Base-by-base conservation (phyloP, 768 basidiomycete species). In the Lactifluus subvellereus region DNA sequence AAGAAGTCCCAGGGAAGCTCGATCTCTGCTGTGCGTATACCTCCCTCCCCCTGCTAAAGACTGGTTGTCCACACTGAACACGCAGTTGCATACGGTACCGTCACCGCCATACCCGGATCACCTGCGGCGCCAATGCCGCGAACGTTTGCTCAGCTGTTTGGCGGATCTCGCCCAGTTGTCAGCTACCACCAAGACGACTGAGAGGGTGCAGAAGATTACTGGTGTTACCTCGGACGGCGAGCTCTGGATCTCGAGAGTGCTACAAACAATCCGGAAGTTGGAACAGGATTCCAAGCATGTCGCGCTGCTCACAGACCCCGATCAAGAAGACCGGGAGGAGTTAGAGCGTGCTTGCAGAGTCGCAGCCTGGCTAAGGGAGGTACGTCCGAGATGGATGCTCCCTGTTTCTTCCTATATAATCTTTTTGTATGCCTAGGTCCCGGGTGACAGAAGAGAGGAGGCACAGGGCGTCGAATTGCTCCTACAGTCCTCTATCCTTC, bases 191-290 rank as follows among this genome's bases (percentile, higher is more conserved):
- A 83, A 82, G 64, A 77, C 80, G 71, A 77, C 66, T 40, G 82
- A 83, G 47, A 84, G 82, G 65, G 73, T 78, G 1, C 73, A 73
- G 22, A 88, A 85, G 71, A 71, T 79, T n/a, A 72, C 81, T 18
- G 87, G 82, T 2, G 82, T 83, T 22, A 82, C 88, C 42, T 80
- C 84, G 7, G 82, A 90, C 61, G 91, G 91, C 33, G 81, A 86
- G 68, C 84, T 91, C 64, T 97, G 94, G 94, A 77, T 89, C 9
- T 79, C 84, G 3, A 84, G 84, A 69, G 82, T 84, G 10, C 77
- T 94, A 11, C 71, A 75, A 6, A 83, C 79, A 13, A 79, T 90
- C 60, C 74, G 77, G 53, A 61, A 70, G 50, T 71, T 95, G 33
- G 85, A 89, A 72, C 76, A 78, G 47, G 88, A 92, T 71, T 70